Conservation (phyloP, 2,329 filamentous ascomycete genomes). For the Penicillium sumatraense region DNA sequence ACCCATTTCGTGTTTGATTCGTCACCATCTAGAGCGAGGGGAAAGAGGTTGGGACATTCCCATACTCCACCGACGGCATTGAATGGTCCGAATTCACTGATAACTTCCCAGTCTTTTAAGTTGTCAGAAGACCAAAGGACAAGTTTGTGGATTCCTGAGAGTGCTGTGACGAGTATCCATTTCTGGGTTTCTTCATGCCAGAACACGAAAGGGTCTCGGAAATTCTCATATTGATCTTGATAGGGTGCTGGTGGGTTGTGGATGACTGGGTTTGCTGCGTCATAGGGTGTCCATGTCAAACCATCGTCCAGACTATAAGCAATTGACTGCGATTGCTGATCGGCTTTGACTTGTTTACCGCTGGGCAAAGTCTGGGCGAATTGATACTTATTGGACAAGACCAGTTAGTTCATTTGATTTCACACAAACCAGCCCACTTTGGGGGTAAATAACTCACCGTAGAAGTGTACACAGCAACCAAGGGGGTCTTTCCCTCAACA, state of each 20-base stretch:
- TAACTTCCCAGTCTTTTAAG: slow-evolving; percentile 31
- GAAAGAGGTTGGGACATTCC: slow-evolving; percentile 36
- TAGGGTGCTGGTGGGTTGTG: slow-evolving; percentile 48
- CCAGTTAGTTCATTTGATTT: slow-evolving; percentile 40
- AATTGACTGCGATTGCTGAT: slow-evolving; percentile 60
- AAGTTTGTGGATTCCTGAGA: slow-evolving; percentile 27
- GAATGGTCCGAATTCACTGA: slow-evolving; percentile 30
- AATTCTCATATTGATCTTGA: slow-evolving; percentile 45
- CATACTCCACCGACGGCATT: slow-evolving; percentile 34
- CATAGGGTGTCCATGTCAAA: slow-evolving; percentile 53
- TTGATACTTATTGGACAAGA: slow-evolving; percentile 17
- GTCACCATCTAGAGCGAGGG: slow-evolving; percentile 24
- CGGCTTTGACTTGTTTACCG: slow-evolving; percentile 19
- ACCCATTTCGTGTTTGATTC: slow-evolving; percentile 30
- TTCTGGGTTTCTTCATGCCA: slow-evolving; percentile 26
- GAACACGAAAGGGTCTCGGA: slow-evolving; percentile 68
- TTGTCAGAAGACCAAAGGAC: slow-evolving; percentile 30
- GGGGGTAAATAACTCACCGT: slow-evolving; percentile 30
- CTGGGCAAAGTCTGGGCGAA: slow-evolving; percentile 23
- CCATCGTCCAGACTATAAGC: slow-evolving; percentile 67
- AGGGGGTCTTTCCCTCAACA: slow-evolving; percentile 61
- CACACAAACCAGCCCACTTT: slow-evolving; percentile 51
- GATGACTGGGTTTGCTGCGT: slow-evolving; percentile 63
- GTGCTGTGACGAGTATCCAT: slow-evolving; percentile 26
- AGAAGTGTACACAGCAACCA: slow-evolving; percentile 65